These are phyloP conservation scores for Colletotrichum lindemuthianum DNA, from an alignment of 2,329 filamentous ascomycete species.

Conservation along the genomic window DNA sequence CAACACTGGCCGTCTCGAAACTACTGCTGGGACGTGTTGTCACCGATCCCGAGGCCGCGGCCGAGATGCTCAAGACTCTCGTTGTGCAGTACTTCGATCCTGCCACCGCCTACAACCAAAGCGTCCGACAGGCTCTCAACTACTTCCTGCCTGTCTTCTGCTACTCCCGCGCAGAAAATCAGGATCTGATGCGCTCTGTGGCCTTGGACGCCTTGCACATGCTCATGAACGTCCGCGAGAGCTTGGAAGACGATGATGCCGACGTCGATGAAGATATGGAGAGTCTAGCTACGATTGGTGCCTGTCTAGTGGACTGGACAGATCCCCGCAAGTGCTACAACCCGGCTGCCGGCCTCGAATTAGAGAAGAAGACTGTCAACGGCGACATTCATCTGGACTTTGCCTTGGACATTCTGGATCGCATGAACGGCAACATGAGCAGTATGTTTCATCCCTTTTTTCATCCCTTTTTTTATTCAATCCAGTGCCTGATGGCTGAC, in stretches of 20 bases:
- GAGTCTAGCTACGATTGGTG: slow-evolving; percentile 78
- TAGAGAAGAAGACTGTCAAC: slow-evolving; percentile 71
- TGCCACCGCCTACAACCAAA: slow-evolving; percentile 80
- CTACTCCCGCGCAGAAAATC: slow-evolving; percentile 84
- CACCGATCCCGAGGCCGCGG: slow-evolving; percentile 71
- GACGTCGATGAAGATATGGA: slow-evolving; percentile 84
- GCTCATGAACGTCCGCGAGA: slow-evolving; percentile 77
- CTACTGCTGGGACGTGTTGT: slow-evolving; percentile 84
- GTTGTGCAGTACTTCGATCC: slow-evolving; percentile 92
- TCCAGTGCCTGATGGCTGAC: slow-evolving; percentile 40
- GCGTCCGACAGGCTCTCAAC: slow-evolving; percentile 84
- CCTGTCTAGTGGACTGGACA: slow-evolving; percentile 93
- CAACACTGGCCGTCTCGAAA: slow-evolving; percentile 85
- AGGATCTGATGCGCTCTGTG: slow-evolving; percentile 80
- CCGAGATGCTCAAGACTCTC: slow-evolving; percentile 84
- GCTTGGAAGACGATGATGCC: slow-evolving; percentile 78
- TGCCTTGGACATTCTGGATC: slow-evolving; percentile 80
- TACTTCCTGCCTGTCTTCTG: slow-evolving; percentile 97
- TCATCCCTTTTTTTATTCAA: no score
- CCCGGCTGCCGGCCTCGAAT: slow-evolving; percentile 60
- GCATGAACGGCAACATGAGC: slow-evolving; percentile 71
- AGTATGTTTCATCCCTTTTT: slow-evolving; percentile 62
- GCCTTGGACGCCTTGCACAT: slow-evolving; percentile 79
- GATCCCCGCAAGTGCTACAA: slow-evolving; percentile 83
- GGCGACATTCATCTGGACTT: slow-evolving; percentile 85